Evolutionary conservation across 192 early-diverging fungal species (phyloP).

Genomic region (Rhizophagus sp.): DNA sequence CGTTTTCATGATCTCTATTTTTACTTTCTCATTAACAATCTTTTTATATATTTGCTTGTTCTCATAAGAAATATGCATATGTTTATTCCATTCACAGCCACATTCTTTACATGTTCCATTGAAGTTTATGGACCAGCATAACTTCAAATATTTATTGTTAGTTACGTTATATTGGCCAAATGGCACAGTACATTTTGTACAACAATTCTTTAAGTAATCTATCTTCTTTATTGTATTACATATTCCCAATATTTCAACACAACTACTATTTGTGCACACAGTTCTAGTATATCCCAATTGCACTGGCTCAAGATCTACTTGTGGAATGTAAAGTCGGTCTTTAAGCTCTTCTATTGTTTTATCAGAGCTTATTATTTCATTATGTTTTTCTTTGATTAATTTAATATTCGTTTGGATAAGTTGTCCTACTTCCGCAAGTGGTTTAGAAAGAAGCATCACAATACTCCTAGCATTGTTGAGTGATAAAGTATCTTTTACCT

Average conservation of each 20-base stretch:
- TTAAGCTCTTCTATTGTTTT: slow-evolving; percentile 29
- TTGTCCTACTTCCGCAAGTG: slow-evolving; percentile 31
- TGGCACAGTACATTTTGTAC: too few relatives aligned
- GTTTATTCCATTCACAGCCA: slow-evolving; percentile 33
- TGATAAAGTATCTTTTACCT: slow-evolving; percentile 35
- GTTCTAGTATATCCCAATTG: slow-evolving; percentile 25
- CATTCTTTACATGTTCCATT: slow-evolving; percentile 29
- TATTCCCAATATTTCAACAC: not conserved
- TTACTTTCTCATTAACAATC: slow-evolving; percentile 24
- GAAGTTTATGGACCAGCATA: slow-evolving; percentile 24
- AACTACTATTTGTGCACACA: slow-evolving; percentile 32
- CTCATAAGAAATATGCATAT: slow-evolving; percentile 31
- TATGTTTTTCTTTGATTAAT: slow-evolving; percentile 21
- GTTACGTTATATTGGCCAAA: too few relatives aligned
- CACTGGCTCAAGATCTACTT: slow-evolving; percentile 30
- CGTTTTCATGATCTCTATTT: slow-evolving; percentile 19
- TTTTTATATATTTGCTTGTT: slow-evolving; percentile 21
- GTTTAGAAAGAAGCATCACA: slow-evolving; percentile 28
- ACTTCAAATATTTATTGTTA: slow-evolving; percentile 19
- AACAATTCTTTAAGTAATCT: too few relatives aligned
- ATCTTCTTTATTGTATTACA: too few relatives aligned
- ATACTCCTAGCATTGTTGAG: slow-evolving; percentile 32
- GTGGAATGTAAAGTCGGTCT: slow-evolving; percentile 19
- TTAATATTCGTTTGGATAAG: slow-evolving; percentile 31
- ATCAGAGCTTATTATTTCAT: slow-evolving; percentile 24